Base-by-base conservation (phyloP, 1,284 basidiomycete genomes). In the Apiotrichum sp. region DNA sequence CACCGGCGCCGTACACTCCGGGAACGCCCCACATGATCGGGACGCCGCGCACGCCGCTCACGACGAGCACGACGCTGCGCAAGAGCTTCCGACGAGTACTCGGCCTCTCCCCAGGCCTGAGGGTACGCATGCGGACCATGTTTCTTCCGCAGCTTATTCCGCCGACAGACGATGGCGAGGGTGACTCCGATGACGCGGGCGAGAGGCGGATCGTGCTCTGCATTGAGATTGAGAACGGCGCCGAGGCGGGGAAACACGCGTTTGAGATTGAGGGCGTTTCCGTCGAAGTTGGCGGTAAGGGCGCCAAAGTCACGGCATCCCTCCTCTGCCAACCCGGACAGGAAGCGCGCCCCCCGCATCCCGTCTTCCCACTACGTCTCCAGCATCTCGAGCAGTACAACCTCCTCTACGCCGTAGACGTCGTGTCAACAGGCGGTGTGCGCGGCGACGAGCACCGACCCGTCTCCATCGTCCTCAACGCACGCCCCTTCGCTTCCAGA, bases 101-200 rank as follows among this genome's bases (percentile, higher is more conserved):
- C 13, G 79, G 79, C 45, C 86, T 87, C 0, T 84, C 86, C 3
- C 87, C 87, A 13, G 89, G 89, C 1, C 86, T 93, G 70, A 81
- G 84, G 31, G 87, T 93, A 16, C 84, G 89, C 36, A 92, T 93
- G 89, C 82, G 89, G 22, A 91, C 89, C 0, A 84, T 90, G 6
- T 89, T 91, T 64, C 83, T 92, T 2, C 90, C 89, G 0, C 86
- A 89, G 64, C 82, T 91, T 16, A 78, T 71, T 9, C 61, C 65
- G 85, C 53, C 76, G 85, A 63, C 52, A 4, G 53, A 58, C 32
- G 62, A 58, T 16, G 61, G 52, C 29, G 78, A 80, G 50, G 74
- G 74, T 72, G 63, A 65, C 42, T 84, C 86, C 66, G 86, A 86
- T 0, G 87, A 85, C 6, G 85, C 83, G 57, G 86, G 86, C 52